Percentiles rank a stretch among this genome's conserved stretches.
phyloP scores from a whole-genome alignment of 2,329 filamentous ascomycete genomes.

The Penicillium sp. region DNA sequence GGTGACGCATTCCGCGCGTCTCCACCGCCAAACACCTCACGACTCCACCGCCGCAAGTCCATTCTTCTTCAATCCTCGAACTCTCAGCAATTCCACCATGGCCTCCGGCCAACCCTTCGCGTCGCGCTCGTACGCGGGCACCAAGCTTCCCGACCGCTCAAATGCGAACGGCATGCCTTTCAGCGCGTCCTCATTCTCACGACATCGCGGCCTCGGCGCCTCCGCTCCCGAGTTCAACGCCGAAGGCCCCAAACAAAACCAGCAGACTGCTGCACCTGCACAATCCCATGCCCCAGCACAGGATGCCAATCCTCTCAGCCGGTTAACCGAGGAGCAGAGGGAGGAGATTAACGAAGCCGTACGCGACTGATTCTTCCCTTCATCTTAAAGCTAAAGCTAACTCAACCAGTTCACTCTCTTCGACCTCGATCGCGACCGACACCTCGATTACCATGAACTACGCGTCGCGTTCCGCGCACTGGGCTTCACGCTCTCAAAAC shows the following conservation, averaged over 20 bases:
- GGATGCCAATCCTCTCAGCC: constrained; percentile 48
- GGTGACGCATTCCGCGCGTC: constrained; percentile 19
- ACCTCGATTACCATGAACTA: constrained; percentile 97
- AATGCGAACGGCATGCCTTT: constrained; percentile 42
- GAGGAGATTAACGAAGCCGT: constrained; percentile 93
- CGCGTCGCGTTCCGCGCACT: constrained; percentile 94
- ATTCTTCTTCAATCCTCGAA: constrained; percentile 3
- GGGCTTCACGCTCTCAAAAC: constrained; percentile 84
- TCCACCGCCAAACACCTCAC: constrained; percentile 22
- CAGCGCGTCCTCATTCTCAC: constrained; percentile 42
- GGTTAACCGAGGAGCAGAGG: constrained; percentile 77
- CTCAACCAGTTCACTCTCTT: constrained; percentile 74
- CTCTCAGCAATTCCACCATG: constrained; percentile 35
- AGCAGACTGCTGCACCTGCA: constrained; percentile 35
- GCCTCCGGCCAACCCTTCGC: constrained; percentile 53
- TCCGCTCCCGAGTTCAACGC: constrained; percentile 25
- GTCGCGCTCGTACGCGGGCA: constrained; percentile 50
- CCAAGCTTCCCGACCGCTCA: constrained; percentile 50
- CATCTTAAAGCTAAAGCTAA: constrained; percentile 1
- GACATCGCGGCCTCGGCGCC: constrained; percentile 33
- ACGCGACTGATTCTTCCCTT: constrained; percentile 40
- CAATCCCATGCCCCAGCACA: constrained; percentile 43
- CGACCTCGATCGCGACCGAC: constrained; percentile 89
- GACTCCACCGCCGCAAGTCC: constrained; percentile 11
- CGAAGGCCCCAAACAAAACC: constrained; percentile 27